These are phyloP conservation scores for Cyclotella sp. DNA, from an alignment of 108 stramenopile genomes.

Conservation along the genomic window DNA sequence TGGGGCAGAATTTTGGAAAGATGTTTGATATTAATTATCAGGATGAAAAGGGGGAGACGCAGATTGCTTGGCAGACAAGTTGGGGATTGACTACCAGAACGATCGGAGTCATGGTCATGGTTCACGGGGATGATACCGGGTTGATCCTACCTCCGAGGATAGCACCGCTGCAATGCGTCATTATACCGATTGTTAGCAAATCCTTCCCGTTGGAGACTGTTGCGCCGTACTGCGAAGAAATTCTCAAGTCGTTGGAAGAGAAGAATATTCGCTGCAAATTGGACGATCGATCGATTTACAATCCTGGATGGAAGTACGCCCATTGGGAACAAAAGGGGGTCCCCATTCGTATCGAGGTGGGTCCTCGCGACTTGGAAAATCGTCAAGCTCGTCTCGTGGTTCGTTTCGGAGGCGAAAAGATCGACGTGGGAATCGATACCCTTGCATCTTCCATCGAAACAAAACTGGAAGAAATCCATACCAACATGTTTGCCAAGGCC, in stretches of 20 bases:
- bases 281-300: conserved; percentile 95
- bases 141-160: conserved; percentile 97
- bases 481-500: conserved; percentile 91
- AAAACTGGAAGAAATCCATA: conserved; percentile 92
- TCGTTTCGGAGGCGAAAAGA: conserved; percentile 90
- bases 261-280: conserved; percentile 88
- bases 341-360: conserved; percentile 98
- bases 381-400: conserved; percentile 82
- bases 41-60: conserved; percentile 90
- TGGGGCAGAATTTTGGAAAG: conserved; percentile 99
- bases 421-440: conserved; percentile 76
- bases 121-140: conserved; percentile 99
- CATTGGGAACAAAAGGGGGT: conserved; percentile 99
- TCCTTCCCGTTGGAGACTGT: conserved; percentile 72
- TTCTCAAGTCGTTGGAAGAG: conserved; percentile 66
- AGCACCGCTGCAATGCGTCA: conserved; percentile 95
- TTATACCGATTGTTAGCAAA: conserved; percentile 96
- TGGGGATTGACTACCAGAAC: conserved; percentile 99
- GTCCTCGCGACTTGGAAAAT: conserved; percentile 94
- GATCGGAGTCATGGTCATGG: conserved; percentile 99
- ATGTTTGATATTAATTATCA: conserved; percentile 99
- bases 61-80: conserved; percentile 96
- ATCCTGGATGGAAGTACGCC: conserved; percentile 99
- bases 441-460: conserved; percentile 58
- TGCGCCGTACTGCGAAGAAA: conserved; percentile 71